A percentile compares a stretch with the other conserved stretches of the same genome.
Evolutionary conservation across 495 filamentous ascomycete species (phyloP).

Genomic region (Neurospora hispaniola): DNA sequence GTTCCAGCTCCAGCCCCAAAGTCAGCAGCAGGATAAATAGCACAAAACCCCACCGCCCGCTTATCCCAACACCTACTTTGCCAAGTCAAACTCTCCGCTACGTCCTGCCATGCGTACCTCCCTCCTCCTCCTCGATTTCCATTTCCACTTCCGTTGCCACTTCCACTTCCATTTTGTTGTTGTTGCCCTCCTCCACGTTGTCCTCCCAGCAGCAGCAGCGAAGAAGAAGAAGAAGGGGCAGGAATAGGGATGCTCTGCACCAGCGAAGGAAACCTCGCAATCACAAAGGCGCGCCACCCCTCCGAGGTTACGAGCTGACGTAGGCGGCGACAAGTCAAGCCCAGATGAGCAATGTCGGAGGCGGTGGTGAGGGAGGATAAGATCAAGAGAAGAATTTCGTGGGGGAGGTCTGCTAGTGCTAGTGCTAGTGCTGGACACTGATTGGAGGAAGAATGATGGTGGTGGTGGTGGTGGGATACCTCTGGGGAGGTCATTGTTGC

Average conservation of each 20-base stretch:
- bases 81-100: constrained; percentile 29
- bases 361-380: constrained; percentile 29
- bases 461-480: no score
- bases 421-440: no score
- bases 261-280: constrained; percentile 23
- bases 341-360: constrained; percentile 24
- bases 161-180: no score
- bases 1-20: not conserved
- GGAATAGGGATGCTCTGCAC: no score
- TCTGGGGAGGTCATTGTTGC: no score
- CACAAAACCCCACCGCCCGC: constrained; percentile 23
- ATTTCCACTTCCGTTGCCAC: not conserved
- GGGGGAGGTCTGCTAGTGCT: constrained; percentile 16
- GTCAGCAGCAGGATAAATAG: constrained; percentile 2
- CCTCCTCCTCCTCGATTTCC: not conserved
- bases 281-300: constrained; percentile 36
- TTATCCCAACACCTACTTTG: constrained; percentile 37
- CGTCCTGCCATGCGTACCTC: constrained; percentile 22
- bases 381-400: constrained; percentile 30
- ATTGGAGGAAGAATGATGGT: no score
- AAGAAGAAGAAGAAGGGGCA: no score
- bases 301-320: constrained; percentile 18
- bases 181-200: no score
- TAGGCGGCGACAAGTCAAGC: constrained; percentile 20
- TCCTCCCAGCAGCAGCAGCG: no score